Evolutionary conservation across 2,329 filamentous ascomycete species (phyloP), one percentile per base, ranked within the genome.

Genomic region (Orbilia blumenaviensis): DNA sequence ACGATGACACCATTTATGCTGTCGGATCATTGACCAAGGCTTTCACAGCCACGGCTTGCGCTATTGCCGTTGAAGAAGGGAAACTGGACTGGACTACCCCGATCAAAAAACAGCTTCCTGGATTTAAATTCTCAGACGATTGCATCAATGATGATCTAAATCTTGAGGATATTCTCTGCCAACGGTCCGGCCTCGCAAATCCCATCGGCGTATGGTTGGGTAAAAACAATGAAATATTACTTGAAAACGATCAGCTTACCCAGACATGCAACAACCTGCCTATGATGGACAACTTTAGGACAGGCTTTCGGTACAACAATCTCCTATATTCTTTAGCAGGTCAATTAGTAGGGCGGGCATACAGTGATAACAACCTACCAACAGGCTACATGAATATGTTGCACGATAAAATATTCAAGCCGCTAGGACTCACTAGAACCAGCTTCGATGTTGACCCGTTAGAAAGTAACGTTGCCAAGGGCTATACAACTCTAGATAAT

Each of bases 141-240:
- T 38, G 41, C 12, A 38, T 60, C 16, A 18, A 16, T 38, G 21
- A 38, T 5, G 9, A 60, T 10, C 23, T 60, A 36, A 60, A 29
- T 14, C 12, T 60, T 3, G 1, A 27, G 10, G 54, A 60, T 25
- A 38, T 60, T 18, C 29, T 60, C 9, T 60, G 29, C 32, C 54
- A 60, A 23, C 29, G 54, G 16, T 38, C 54, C 23, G 54, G 32
- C 3, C 54, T 38, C 4, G 27, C 54, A 36, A 60, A 60, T 5
- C 54, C 32, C 7, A n/a, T n/a, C n/a, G n/a, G 50, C 50, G 29
- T 56, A 56, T 56, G 50, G 50, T n/a, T 56, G 21, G 50, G 50
- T 1, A 56, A 56, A 32, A 25, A 56, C 27, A 56, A 56, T 25
- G 27, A 56, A 56, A 56, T 56, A n/a, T 12, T 56, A 6, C 50